Conservation (phyloP, 768 basidiomycete genomes). For the Xerocomellus dryophilus region DNA sequence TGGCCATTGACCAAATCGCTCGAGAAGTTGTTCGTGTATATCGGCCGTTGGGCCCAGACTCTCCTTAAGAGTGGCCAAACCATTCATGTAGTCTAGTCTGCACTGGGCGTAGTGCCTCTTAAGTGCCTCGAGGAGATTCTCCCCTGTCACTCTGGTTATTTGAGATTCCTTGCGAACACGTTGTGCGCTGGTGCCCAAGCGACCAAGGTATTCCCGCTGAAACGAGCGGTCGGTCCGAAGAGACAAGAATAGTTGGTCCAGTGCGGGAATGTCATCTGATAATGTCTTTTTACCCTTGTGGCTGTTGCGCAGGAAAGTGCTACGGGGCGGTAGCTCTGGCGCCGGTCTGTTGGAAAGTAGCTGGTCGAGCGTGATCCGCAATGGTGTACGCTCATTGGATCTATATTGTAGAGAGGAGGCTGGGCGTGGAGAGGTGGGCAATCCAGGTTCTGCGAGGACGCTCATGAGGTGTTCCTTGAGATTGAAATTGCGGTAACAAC, state of each 20-base stretch:
- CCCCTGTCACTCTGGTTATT: not conserved
- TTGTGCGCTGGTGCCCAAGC: not conserved
- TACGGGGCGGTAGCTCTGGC: not conserved
- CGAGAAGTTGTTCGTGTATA: conserved; percentile 5
- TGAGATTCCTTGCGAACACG: not conserved
- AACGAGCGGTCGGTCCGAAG: not conserved
- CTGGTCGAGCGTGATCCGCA: not conserved
- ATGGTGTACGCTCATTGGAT: not conserved
- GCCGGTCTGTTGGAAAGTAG: not conserved
- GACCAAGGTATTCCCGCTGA: not conserved
- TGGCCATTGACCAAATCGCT: not conserved
- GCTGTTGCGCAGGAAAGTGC: not conserved
- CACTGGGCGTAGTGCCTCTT: not conserved
- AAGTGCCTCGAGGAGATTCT: not conserved
- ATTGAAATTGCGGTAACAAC: conserved; percentile 9
- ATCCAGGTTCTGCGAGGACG: too few species aligned
- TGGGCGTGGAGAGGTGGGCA: not conserved
- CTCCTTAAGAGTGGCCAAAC: not conserved
- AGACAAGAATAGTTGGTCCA: not conserved
- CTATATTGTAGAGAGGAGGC: not conserved
- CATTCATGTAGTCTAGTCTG: not conserved
- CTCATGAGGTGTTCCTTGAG: conserved; percentile 3
- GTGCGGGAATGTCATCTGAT: not conserved
- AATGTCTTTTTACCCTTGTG: too few species aligned
- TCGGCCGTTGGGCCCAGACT: not conserved